Conservation (phyloP, 2,329 filamentous ascomycete genomes). For the Coniella vitis region DNA sequence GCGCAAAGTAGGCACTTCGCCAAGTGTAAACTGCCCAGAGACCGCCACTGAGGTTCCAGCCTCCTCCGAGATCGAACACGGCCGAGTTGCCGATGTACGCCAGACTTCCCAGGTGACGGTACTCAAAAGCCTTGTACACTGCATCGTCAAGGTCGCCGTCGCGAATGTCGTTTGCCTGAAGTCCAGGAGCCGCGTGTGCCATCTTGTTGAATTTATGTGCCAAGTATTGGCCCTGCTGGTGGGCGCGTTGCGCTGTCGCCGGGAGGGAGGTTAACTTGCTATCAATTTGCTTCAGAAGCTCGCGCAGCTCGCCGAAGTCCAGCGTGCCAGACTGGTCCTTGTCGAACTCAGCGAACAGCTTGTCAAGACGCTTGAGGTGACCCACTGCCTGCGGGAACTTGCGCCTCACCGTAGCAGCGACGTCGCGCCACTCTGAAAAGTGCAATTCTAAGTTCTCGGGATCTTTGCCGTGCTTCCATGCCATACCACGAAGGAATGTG, state of each 20-base stretch:
- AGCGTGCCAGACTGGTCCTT: slow-evolving; percentile 88
- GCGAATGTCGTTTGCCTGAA: slow-evolving; percentile 71
- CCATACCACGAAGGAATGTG: slow-evolving; percentile 78
- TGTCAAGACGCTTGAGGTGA: slow-evolving; percentile 84
- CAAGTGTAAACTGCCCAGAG: slow-evolving; percentile 92
- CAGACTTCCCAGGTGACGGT: slow-evolving; percentile 82
- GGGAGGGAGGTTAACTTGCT: slow-evolving; percentile 89
- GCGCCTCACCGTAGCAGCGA: slow-evolving; percentile 76
- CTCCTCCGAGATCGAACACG: slow-evolving; percentile 80
- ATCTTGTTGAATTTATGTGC: slow-evolving; percentile 92
- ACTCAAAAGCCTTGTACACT: slow-evolving; percentile 91
- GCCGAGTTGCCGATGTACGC: slow-evolving; percentile 96
- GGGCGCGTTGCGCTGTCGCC: slow-evolving; percentile 90
- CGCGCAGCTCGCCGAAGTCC: slow-evolving; percentile 85
- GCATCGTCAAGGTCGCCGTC: slow-evolving; percentile 90
- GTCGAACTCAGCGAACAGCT: slow-evolving; percentile 87
- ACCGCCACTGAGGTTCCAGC: slow-evolving; percentile 72
- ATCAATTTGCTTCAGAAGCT: slow-evolving; percentile 88
- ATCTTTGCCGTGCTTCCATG: slow-evolving; percentile 87
- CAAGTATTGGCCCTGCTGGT: slow-evolving; percentile 92
- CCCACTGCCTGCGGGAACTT: slow-evolving; percentile 86
- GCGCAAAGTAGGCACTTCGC: slow-evolving; percentile 93
- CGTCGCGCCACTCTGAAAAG: slow-evolving; percentile 80
- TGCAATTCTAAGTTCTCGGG: slow-evolving; percentile 81
- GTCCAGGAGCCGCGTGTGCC: slow-evolving; percentile 66